Percentiles rank a stretch among this genome's conserved stretches.
phyloP scores from a whole-genome alignment of 2,329 filamentous ascomycete species.

The Colletotrichum noveboracense region DNA sequence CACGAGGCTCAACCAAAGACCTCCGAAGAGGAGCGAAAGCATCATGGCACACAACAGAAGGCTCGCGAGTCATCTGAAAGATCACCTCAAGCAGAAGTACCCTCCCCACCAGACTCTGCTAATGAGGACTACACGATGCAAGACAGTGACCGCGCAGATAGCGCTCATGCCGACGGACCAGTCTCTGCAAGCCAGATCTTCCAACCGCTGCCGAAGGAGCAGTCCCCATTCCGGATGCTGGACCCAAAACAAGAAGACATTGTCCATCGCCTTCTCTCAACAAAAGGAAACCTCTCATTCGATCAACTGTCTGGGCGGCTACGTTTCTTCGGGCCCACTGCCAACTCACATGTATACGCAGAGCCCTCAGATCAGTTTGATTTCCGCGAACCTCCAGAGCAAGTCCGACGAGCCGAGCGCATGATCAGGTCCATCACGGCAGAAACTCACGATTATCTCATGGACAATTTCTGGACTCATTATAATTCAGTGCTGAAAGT shows the following conservation, averaged over 20 bases:
- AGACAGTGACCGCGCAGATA: constrained; percentile 29
- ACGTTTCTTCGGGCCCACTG: constrained; percentile 58
- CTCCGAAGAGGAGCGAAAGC: constrained; percentile 22
- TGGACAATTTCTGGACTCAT: constrained; percentile 55
- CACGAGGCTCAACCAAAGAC: constrained; percentile 36
- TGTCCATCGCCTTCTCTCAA: constrained; percentile 53
- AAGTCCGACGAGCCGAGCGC: constrained; percentile 49
- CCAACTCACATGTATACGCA: constrained; percentile 57
- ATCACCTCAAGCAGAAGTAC: constrained; percentile 27
- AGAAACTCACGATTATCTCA: constrained; percentile 57
- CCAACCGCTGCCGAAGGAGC: constrained; percentile 30
- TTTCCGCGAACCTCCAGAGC: constrained; percentile 44
- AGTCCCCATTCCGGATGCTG: constrained; percentile 38
- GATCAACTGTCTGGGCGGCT: constrained; percentile 55
- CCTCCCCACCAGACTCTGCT: constrained; percentile 36
- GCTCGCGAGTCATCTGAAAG: not conserved
- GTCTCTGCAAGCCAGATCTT: constrained; percentile 19
- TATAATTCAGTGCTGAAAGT: constrained; percentile 57
- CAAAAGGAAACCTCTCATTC: constrained; percentile 54
- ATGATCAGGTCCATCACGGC: constrained; percentile 50
- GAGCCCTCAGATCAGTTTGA: constrained; percentile 38
- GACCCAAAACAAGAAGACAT: constrained; percentile 50
- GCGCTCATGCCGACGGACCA: constrained; percentile 14
- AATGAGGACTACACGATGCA: constrained; percentile 34
- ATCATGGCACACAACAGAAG: not conserved